Base-by-base conservation (phyloP, 1,284 basidiomycete species). In the Neolentinus lepideus region DNA sequence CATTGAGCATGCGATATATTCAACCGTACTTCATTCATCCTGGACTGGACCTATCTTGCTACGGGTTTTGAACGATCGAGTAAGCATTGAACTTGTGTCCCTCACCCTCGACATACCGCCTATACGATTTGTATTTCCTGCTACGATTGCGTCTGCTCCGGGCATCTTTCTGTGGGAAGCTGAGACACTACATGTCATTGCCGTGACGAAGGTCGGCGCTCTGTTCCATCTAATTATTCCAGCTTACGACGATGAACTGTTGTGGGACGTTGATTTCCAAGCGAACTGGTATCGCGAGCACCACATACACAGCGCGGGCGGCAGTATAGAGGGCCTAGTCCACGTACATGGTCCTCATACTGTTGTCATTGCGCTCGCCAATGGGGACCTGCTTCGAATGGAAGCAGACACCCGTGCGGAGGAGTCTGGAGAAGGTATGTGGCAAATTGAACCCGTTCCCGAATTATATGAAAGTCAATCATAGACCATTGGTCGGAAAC, bases 171-270 rank as follows among this genome's bases (percentile, higher is more conserved):
- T 85, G 14, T 84, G 77, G 64, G 74, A 80, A 43, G 72, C 78
- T 4, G 72, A 79, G 9, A 79, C 85, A 61, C 70, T 95, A 8
- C 88, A 92, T 66, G 67, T 95, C 16, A 64, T 93, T 36, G 83
- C 83, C 0, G 76, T 90, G 25, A 90, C 91, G 0, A 70, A 76
- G 50, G 73, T 75, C 8, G 88, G 88, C 3, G 88, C 88, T 12
- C 74, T 96, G n/a, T 92, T 88, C 68, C 81, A 89, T 33, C 63
- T 95, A 33, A 78, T 84, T 1, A 74, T 96, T 54, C 84, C 89
- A 3, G 62, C 86, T n/a, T 74, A 74, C 51, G 69, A 70, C 52
- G 73, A 74, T 12, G 70, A 71, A 38, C 72, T 79, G 33, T 69
- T 88, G 53, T 89, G 88, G 88, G 71, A 77, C 48, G 72, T 78